Percentiles rank a stretch among this genome's conserved stretches.
phyloP scores from a whole-genome alignment of 768 basidiomycete species.

The Trametes maxima region DNA sequence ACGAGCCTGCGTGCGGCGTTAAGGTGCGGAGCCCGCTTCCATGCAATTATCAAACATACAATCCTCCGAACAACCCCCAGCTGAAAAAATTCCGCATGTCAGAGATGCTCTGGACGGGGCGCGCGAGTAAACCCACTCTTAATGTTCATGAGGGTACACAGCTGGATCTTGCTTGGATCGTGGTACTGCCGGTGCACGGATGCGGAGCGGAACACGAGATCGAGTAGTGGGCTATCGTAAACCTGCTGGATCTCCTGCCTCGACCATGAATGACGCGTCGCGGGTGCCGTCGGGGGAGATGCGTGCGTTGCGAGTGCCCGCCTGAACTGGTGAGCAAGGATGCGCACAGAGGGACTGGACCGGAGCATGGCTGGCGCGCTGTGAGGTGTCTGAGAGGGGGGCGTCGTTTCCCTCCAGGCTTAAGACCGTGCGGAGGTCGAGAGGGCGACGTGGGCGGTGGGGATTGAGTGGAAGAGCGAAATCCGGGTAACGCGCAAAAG shows the following conservation, averaged over 20 bases:
- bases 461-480: constrained; percentile 26
- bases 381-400: neutral
- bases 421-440: neutral
- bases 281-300: constrained; percentile 27
- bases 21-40: constrained; percentile 10
- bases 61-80: constrained; percentile 94
- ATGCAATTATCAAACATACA: constrained; percentile 55
- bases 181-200: constrained; percentile 84
- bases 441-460: constrained; percentile 11
- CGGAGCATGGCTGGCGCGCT: constrained; percentile 42
- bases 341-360: constrained; percentile 25
- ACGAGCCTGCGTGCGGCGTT: constrained; percentile 64
- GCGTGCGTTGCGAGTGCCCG: constrained; percentile 70
- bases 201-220: constrained; percentile 87
- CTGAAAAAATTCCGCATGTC: constrained; percentile 41
- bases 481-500: constrained; percentile 8
- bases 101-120: constrained; percentile 20
- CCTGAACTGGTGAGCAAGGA: constrained; percentile 31
- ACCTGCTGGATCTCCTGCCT: constrained; percentile 81
- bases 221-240: constrained; percentile 84
- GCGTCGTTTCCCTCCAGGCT: neutral
- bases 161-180: constrained; percentile 87
- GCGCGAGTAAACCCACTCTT: constrained; percentile 71
- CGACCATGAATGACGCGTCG: constrained; percentile 68
- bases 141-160: constrained; percentile 98